A percentile compares a stretch with the other conserved stretches of the same genome.
Conservation (phyloP, 768 basidiomycete species). For the Agaricus bisporus region DNA sequence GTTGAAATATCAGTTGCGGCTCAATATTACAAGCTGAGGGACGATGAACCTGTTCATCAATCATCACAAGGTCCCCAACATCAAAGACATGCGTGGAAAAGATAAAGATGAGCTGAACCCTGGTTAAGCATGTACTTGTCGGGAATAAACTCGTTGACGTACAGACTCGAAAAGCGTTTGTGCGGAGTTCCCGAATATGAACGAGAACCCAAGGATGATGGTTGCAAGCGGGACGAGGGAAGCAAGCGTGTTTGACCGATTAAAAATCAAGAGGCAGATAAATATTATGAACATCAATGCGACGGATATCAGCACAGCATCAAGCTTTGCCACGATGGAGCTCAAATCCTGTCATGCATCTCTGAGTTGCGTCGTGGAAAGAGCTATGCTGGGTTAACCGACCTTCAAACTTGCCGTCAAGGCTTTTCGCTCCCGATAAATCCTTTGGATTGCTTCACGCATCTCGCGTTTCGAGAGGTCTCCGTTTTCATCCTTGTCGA, state of each 20-base stretch:
- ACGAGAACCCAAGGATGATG: conserved; percentile 77
- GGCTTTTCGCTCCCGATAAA: conserved; percentile 73
- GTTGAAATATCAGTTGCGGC: neutral
- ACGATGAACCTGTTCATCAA: conserved; percentile 55
- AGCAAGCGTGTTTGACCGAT: conserved; percentile 53
- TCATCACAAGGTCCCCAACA: conserved; percentile 77
- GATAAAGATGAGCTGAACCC: conserved; percentile 67
- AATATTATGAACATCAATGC: conserved; percentile 58
- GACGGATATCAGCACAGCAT: conserved; percentile 61
- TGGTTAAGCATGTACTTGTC: neutral
- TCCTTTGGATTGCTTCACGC: conserved; percentile 76
- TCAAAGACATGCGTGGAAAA: conserved; percentile 85
- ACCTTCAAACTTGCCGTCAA: conserved; percentile 68
- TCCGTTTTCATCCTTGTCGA: conserved; percentile 81
- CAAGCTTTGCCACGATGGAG: conserved; percentile 71
- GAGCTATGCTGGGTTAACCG: conserved; percentile 8
- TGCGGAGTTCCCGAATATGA: conserved; percentile 80
- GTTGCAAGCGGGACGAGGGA: conserved; percentile 78
- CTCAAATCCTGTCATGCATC: conserved; percentile 47
- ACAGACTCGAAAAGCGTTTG: conserved; percentile 76
- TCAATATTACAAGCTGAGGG: conserved; percentile 1
- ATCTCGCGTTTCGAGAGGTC: conserved; percentile 75
- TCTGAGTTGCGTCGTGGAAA: neutral
- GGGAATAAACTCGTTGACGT: conserved; percentile 14
- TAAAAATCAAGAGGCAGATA: conserved; percentile 71